Base-by-base conservation (phyloP, 352 stramenopile genomes). In the Pythium volutum region DNA sequence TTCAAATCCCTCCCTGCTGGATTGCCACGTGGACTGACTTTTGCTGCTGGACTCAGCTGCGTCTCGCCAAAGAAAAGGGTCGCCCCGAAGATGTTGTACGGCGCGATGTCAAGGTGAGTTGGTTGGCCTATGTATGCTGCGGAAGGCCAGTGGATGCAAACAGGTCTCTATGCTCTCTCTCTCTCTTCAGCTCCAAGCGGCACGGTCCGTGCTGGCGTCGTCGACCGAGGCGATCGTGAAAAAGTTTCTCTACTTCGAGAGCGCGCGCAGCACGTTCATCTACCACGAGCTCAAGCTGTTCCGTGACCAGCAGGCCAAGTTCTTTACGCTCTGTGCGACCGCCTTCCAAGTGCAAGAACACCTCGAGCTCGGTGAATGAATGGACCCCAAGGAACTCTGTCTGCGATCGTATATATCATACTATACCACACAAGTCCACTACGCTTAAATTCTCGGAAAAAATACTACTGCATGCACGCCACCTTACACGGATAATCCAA, bases 191-290 rank as follows among this genome's bases (percentile, higher is more conserved):
- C 62, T 76, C 9, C 63, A 76, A 70, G 51, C 54, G 1, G 69
- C 69, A 0, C 57, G 59, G 34, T 20, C 46, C 7, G 51, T 57
- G 11, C 27, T 76, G 23, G 58, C 55, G 1, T 38, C 39, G 16
- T 31, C 69, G 2, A 76, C 69, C 14, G 60, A 70, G 41, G 36
- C 58, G 20, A 76, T 76, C 50, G 57, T 76, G 22, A 71, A 68
- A n/a, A 73, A 73, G 39, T 70, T 76, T 46, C 56, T 60, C 11
- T 50, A 66, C 53, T 76, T 68, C 52, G 69, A 76, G 51, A 45
- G 34, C 18, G 57, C 48, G 6, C 69, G 69, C 48, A 61, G 59
- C 26, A 73, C 69, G 22, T 64, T 73, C 20, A 63, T 76, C 25
- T 70, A 72, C 43, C 50, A 65, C 36, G 69, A 76, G 49, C 55